Percentiles rank a stretch among this genome's conserved stretches.
phyloP scores from a whole-genome alignment of 2,329 filamentous ascomycete genomes.

The Fusarium brevicatenulatum region DNA sequence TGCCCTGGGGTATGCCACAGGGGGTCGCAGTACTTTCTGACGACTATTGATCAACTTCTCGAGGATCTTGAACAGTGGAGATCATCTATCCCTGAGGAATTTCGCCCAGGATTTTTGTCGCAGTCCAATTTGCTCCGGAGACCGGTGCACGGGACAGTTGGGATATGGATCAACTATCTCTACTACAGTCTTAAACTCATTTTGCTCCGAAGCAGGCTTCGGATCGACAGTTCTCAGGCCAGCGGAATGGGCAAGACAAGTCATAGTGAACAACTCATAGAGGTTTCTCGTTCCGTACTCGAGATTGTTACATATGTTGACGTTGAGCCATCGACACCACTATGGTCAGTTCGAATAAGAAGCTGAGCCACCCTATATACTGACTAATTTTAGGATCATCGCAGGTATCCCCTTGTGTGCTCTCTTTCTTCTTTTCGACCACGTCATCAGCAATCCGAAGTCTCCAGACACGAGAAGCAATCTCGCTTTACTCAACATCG shows the following conservation, averaged over 20 bases:
- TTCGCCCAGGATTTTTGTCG: background rate
- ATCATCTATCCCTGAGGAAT: slow-evolving; percentile 16
- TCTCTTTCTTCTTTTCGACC: slow-evolving; percentile 37
- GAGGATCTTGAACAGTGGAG: slow-evolving; percentile 34
- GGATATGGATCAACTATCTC: slow-evolving; percentile 34
- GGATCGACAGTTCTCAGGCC: background rate
- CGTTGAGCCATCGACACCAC: slow-evolving; percentile 32
- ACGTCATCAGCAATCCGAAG: slow-evolving; percentile 31
- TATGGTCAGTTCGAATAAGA: slow-evolving; percentile 17
- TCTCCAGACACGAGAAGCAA: slow-evolving; percentile 27
- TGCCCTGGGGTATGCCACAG: slow-evolving; percentile 26
- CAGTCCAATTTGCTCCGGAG: slow-evolving; percentile 4
- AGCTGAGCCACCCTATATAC: too few relatives aligned
- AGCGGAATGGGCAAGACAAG: background rate
- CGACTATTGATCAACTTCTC: slow-evolving; percentile 15
- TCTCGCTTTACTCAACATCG: slow-evolving; percentile 35
- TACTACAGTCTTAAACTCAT: slow-evolving; percentile 36
- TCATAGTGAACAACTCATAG: slow-evolving; percentile 10
- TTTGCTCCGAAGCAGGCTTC: slow-evolving; percentile 21
- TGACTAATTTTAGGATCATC: slow-evolving; percentile 14
- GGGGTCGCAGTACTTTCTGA: slow-evolving; percentile 2
- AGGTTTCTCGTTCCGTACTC: slow-evolving; percentile 26
- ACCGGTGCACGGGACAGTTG: slow-evolving; percentile 8
- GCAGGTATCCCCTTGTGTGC: slow-evolving; percentile 35
- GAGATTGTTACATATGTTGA: slow-evolving; percentile 37